phyloP scores from a whole-genome alignment of 805 yeast genomes.

The Lipomyces sp. region DNA sequence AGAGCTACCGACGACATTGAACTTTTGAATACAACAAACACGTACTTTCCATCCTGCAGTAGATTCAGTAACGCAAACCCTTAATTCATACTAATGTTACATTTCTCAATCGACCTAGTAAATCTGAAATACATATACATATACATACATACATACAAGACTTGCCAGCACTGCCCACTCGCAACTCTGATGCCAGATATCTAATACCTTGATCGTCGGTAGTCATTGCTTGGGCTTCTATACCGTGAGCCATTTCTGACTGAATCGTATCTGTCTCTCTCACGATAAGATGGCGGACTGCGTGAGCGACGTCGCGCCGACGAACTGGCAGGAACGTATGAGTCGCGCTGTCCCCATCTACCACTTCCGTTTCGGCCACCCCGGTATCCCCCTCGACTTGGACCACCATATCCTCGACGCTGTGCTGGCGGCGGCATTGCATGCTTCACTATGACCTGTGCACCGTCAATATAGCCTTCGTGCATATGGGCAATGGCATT shows the following conservation, averaged over 20 bases:
- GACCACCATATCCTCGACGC: slow-evolving; percentile 14
- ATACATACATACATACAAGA: background rate
- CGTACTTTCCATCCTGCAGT: background rate
- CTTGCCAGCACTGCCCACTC: background rate
- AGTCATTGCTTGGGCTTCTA: background rate
- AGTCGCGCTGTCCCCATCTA: slow-evolving; percentile 8
- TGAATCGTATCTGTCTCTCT: slow-evolving; percentile 1
- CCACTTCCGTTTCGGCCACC: slow-evolving; percentile 18
- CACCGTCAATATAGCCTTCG: slow-evolving; percentile 34
- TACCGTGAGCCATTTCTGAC: slow-evolving; percentile 6
- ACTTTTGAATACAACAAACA: background rate
- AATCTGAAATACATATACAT: slow-evolving; percentile 1
- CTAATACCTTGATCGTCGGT: slow-evolving; percentile 4
- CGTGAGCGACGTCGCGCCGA: slow-evolving; percentile 22
- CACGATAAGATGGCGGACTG: slow-evolving; percentile 22
- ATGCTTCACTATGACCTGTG: slow-evolving; percentile 21
- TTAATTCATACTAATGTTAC: background rate
- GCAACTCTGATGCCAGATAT: background rate
- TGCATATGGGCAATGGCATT: slow-evolving; percentile 36
- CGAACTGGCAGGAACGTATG: slow-evolving; percentile 6
- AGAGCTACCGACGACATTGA: background rate
- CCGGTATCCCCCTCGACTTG: slow-evolving; percentile 13
- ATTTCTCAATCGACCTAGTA: background rate
- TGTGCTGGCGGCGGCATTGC: slow-evolving; percentile 16
- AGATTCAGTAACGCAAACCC: background rate